These are phyloP conservation scores for Phragmites australis DNA, from an alignment of 176 grass and related monocot species.

Conservation along the genomic window DNA sequence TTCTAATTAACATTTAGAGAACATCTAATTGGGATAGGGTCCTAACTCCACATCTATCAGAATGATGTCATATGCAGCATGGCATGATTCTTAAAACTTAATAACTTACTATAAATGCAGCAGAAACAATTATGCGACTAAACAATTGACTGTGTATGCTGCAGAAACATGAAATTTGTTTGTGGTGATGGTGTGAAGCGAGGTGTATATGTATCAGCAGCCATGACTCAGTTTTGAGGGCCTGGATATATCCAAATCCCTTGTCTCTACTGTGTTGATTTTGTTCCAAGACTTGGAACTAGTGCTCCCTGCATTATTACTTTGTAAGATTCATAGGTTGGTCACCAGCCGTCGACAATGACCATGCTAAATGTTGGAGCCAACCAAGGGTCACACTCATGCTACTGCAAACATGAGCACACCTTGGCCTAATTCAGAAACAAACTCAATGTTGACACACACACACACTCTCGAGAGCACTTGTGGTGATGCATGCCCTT, in stretches of 20 bases:
- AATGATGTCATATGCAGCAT: background rate
- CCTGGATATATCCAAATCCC: background rate
- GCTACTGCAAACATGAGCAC: too few relatives aligned
- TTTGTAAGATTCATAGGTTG: background rate
- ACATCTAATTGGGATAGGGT: background rate
- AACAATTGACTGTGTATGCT: slow-evolving; percentile 17
- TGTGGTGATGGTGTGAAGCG: background rate
- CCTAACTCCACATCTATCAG: background rate
- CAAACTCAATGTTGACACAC: too few relatives aligned
- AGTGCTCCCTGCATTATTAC: background rate
- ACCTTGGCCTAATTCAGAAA: too few relatives aligned
- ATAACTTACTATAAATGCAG: background rate
- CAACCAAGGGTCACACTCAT: too few relatives aligned
- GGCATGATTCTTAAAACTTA: background rate
- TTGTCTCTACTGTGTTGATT: background rate
- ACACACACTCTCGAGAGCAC: too few relatives aligned
- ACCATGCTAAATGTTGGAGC: background rate
- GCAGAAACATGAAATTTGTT: slow-evolving; percentile 19
- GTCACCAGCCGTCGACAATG: background rate
- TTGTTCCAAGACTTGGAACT: background rate
- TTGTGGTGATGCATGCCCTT: too few relatives aligned
- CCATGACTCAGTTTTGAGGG: background rate
- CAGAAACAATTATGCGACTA: background rate
- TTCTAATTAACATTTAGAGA: background rate
- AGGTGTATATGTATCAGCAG: background rate